Conservation (phyloP, 1,284 basidiomycete species). For the Chiua sp. region DNA sequence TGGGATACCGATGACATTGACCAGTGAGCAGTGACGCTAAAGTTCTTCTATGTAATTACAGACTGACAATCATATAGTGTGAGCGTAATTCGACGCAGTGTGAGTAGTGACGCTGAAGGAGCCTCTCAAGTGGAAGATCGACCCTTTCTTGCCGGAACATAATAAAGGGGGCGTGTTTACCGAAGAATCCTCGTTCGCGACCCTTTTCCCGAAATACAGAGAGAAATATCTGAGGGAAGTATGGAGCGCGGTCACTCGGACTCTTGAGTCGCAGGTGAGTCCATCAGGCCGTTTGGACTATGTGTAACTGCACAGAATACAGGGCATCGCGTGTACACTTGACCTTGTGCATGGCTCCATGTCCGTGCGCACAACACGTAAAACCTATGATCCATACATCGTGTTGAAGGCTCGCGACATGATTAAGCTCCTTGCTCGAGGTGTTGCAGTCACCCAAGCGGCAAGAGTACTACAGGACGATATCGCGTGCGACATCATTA, state of each 20-base stretch:
- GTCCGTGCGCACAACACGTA: slow-evolving; percentile 96
- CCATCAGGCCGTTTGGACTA: neutral
- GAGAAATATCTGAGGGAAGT: slow-evolving; percentile 96
- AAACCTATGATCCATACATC: slow-evolving; percentile 97
- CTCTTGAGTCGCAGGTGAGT: slow-evolving; percentile 82
- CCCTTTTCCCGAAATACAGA: slow-evolving; percentile 98
- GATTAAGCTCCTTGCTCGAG: slow-evolving; percentile 94
- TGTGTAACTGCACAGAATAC: slow-evolving; percentile 11
- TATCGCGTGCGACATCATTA: slow-evolving; percentile 96
- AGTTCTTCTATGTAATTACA: slow-evolving; percentile 7
- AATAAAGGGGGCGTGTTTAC: slow-evolving; percentile 86
- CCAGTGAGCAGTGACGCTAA: slow-evolving; percentile 67
- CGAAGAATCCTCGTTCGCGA: slow-evolving; percentile 97
- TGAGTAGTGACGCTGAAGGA: slow-evolving; percentile 21
- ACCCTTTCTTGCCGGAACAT: slow-evolving; percentile 76
- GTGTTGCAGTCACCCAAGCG: slow-evolving; percentile 86
- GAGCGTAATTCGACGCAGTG: slow-evolving; percentile 17
- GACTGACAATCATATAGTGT: slow-evolving; percentile 39
- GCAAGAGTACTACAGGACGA: slow-evolving; percentile 92
- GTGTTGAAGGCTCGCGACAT: slow-evolving; percentile 96
- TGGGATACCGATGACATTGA: slow-evolving; percentile 99
- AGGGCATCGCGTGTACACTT: slow-evolving; percentile 92
- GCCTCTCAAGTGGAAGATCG: slow-evolving; percentile 81
- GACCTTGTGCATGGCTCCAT: slow-evolving; percentile 98
- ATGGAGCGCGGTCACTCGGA: slow-evolving; percentile 92